Evolutionary conservation across 1,139 yeast species (phyloP), one percentile per base, ranked within the genome.

Genomic region (Kurtzmaniella quercitrusa): DNA sequence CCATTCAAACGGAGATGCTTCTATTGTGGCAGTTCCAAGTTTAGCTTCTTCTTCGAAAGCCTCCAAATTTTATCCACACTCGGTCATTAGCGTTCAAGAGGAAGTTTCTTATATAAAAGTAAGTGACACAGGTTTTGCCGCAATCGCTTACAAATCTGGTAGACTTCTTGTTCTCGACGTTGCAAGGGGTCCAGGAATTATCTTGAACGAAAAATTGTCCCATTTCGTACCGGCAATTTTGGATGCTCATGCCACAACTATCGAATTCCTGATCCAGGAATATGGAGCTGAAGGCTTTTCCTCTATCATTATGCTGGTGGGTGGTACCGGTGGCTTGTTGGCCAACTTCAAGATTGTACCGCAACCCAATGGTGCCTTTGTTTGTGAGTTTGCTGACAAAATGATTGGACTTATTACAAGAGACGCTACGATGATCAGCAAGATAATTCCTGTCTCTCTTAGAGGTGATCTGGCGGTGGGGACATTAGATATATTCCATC

Each of bases 61-160:
- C 1, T 56, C 65, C 4, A 61, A 70, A 0, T 89, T 88, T 54
- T 62, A 88, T 52, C 98, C 98, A 0, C 67, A 71, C 19, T 72
- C 78, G 38, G 70, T 71, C 36, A 52, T 72, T 42, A 60, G 55
- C 28, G 39, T 86, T 2, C 72, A 73, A 42, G 66, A 75, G 1
- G 56, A 55, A 15, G 81, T 86, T 3, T 71, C 91, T 0, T 77
- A 87, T 1, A 52, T 91, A 40, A 74, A 75, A 43, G 76, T 86
- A 60, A 82, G 91, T 49, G 78, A 85, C 49, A 71, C 88, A 40
- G 97, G 97, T 0, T 89, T 93, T 66, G 88, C 86, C 4, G 95
- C 89, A 0, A 68, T 88, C 40, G 96, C 87, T 0, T 89, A 87
- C 59, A 76, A 76, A 39, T 78, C 84, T 12, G 98, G 98, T 19